Conservation (phyloP, 164 flowering plant genomes). For the Nymphaea thermarum region DNA sequence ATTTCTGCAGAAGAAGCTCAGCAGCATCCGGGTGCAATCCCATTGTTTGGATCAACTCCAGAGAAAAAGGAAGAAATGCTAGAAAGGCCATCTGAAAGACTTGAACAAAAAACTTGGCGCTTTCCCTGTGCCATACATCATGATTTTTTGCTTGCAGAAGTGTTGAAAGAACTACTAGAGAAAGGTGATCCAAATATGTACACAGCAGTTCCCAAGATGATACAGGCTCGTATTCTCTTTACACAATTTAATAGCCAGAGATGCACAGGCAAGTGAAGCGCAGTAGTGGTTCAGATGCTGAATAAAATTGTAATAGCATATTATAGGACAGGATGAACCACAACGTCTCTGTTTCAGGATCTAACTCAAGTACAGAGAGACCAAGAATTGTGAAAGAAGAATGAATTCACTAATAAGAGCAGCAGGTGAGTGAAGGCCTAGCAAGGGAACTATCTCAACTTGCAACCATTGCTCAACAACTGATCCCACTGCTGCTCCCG, state of each 20-base stretch:
- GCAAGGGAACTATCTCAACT: slow-evolving; percentile 86
- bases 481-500: slow-evolving; percentile 88
- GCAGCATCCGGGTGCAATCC: too few species aligned
- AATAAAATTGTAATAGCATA: background rate
- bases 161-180: background rate
- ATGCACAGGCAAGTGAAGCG: background rate
- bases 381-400: slow-evolving; percentile 70
- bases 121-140: background rate
- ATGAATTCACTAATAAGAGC: slow-evolving; percentile 74
- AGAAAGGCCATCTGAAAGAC: background rate
- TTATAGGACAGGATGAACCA: background rate
- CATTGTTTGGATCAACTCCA: too few species aligned
- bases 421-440: slow-evolving; percentile 79
- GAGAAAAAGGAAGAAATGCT: background rate
- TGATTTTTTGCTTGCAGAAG: background rate
- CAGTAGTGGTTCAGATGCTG: background rate
- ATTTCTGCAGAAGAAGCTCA: too few species aligned
- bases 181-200: background rate
- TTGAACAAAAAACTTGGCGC: background rate
- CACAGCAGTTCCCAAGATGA: background rate
- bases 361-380: slow-evolving; percentile 73
- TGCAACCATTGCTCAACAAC: slow-evolving; percentile 89
- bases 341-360: background rate
- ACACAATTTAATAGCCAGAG: background rate
- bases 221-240: background rate